Evolutionary conservation across 2,329 filamentous ascomycete genomes (phyloP), one percentile per base, ranked within the genome.

Genomic region (Ascochyta fabae): DNA sequence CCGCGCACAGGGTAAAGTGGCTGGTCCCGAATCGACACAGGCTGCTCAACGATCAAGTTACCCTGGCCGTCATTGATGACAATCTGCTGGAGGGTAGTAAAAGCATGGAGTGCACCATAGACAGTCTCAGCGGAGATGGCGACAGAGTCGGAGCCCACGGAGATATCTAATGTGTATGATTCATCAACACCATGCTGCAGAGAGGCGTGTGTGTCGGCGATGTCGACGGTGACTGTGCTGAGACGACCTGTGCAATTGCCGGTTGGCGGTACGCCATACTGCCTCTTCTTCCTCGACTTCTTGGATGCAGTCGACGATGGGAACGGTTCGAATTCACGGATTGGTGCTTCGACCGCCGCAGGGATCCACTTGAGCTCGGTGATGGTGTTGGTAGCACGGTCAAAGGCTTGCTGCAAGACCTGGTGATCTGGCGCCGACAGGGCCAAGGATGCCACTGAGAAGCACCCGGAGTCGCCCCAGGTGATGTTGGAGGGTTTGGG

Each of bases 31-130:
- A 85, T 81, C 19, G 71, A 72, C 36, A 85, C 82, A 4, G 82
- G 80, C 64, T 84, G 78, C 66, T 85, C 83, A 38, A 85, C 72
- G 13, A 83, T 73, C 56, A 84, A 63, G 15, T 76, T 75, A 24
- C 77, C 75, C 3, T 68, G 60, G 29, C 77, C 78, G 45, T 82
- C 76, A 2, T 75, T 78, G 63, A 84, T 83, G 62, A 84, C 69
- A 40, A 85, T 72, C 64, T 85, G 83, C 70, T 85, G 82, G 48
- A 85, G 72, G n/a, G 83, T 85, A 19, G 81, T 84, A 60, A 85
- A 81, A 9, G 82, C 83, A 64, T 84, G 82, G 10, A 85, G 75
- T 16, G 80, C 82, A 34, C 83, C 83, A 75, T 82, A 85, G 41
- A 80, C 75, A 0, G 83, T 84, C 66, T 80, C 70, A 24, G 83